Conservation (phyloP, 768 basidiomycete genomes). For the Inosperma sp. region DNA sequence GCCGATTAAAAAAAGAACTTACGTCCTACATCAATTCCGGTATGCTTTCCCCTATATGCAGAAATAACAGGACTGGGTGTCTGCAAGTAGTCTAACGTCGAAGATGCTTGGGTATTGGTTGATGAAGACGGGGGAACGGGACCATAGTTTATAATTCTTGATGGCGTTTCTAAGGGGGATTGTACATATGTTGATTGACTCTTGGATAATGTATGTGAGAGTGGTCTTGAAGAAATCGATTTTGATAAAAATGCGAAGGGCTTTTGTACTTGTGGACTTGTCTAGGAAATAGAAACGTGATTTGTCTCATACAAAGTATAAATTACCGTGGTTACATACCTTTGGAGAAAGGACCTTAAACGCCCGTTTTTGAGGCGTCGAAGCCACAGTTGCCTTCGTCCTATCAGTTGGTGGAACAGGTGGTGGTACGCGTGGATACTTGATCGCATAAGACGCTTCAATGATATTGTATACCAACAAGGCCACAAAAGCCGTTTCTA, state of each 20-base stretch:
- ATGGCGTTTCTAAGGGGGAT: constrained; percentile 41
- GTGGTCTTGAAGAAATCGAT: background rate
- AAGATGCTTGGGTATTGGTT: constrained; percentile 32
- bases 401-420: constrained; percentile 31
- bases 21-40: constrained; percentile 36
- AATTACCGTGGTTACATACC: constrained; percentile 22
- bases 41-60: constrained; percentile 41
- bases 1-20: constrained; percentile 13
- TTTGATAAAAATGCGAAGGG: constrained; percentile 36
- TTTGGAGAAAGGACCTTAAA: constrained; percentile 41
- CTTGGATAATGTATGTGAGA: constrained; percentile 17
- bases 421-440: constrained; percentile 39
- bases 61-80: constrained; percentile 42
- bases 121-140: constrained; percentile 27
- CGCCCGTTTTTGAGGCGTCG: constrained; percentile 33
- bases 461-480: constrained; percentile 39
- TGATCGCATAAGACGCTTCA: constrained; percentile 38
- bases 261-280: constrained; percentile 41
- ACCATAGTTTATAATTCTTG: constrained; percentile 35
- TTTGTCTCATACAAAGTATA: background rate
- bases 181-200: constrained; percentile 28
- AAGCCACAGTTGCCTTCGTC: constrained; percentile 22
- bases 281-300: constrained; percentile 20
- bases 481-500: constrained; percentile 33
- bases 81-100: constrained; percentile 29